These are phyloP conservation scores for Leccinum aurantiacum DNA, from an alignment of 768 basidiomycete genomes.

Conservation along the genomic window DNA sequence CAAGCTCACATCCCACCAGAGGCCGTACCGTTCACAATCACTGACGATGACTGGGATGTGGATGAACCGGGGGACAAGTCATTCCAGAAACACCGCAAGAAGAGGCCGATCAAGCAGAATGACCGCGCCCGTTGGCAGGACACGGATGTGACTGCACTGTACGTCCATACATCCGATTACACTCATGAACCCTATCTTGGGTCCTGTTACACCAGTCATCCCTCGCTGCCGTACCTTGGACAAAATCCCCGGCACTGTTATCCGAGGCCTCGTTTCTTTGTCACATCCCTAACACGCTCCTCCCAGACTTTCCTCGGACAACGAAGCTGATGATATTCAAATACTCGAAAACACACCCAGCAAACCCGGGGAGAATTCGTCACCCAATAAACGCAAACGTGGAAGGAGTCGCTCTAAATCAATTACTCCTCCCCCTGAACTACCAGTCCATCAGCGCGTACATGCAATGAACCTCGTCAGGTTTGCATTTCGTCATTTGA, in stretches of 20 bases:
- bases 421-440: conserved; percentile 71
- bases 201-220: background rate
- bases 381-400: conserved; percentile 44
- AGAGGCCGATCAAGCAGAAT: conserved; percentile 34
- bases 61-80: conserved; percentile 20
- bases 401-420: conserved; percentile 65
- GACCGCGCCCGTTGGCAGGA: conserved; percentile 45
- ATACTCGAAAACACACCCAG: conserved; percentile 38
- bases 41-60: conserved; percentile 26
- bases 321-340: conserved; percentile 48
- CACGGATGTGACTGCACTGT: conserved; percentile 43
- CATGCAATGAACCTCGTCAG: conserved; percentile 59
- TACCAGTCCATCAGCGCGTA: conserved; percentile 53
- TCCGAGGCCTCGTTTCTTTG: conserved; percentile 13
- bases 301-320: conserved; percentile 38
- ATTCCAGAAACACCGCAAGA: conserved; percentile 39
- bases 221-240: background rate
- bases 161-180: conserved; percentile 18
- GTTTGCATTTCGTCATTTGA: conserved; percentile 37
- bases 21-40: conserved; percentile 18
- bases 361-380: conserved; percentile 4
- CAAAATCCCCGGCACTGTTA: conserved; percentile 8
- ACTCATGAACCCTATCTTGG: background rate
- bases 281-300: conserved; percentile 11
- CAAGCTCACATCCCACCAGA: conserved; percentile 22